Evolutionary conservation across 2,329 filamentous ascomycete species (phyloP), one percentile per base, ranked within the genome.

Genomic region (Penicillium thymicola): DNA sequence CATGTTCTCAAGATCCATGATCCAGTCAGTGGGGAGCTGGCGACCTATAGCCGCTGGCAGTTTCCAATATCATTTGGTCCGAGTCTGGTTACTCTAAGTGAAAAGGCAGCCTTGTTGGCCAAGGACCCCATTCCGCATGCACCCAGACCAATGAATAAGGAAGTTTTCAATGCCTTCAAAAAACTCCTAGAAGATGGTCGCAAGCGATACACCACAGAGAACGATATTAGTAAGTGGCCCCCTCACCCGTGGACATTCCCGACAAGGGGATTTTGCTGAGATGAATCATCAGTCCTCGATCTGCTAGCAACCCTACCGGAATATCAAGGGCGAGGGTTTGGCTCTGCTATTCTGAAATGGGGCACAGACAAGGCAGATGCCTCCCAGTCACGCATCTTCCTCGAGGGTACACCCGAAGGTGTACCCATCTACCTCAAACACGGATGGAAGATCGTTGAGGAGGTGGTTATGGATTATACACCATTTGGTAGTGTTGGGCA

Each of bases 31-130:
- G 50, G 64, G 46, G 61, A 65, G 1, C 56, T 81, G 2, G 64
- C 82, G 25, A 78, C 77, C 0, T 81, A 79, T 54, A 75, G 76
- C 5, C 80, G 82, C 62, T 84, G 82, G 82, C 61, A 69, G 8
- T 63, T 70, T 3, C 74, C 73, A 54, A 3, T 49, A 62, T 5
- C 60, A 6, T 65, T 63, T 44, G 65, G 66, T 0, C 60, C 59
- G 27, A 65, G 70, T 1, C 60, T 68, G 2, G 55, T 70, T 4
- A 68, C 69, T 0, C 51, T 59, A 4, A 82, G 76, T 75, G 78
- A 80, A 0, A 59, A 69, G 30, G 75, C 74, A 0, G 66, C 66
- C 14, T 43, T 36, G 0, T 62, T 81, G 52, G 62, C 69, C 0
- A 63, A 57, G 7, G 71, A 70, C 27, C 77, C 78, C 37, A 60